These are phyloP conservation scores for Colletotrichum camelliae DNA, from an alignment of 2,329 filamentous ascomycete genomes.

Conservation along the genomic window DNA sequence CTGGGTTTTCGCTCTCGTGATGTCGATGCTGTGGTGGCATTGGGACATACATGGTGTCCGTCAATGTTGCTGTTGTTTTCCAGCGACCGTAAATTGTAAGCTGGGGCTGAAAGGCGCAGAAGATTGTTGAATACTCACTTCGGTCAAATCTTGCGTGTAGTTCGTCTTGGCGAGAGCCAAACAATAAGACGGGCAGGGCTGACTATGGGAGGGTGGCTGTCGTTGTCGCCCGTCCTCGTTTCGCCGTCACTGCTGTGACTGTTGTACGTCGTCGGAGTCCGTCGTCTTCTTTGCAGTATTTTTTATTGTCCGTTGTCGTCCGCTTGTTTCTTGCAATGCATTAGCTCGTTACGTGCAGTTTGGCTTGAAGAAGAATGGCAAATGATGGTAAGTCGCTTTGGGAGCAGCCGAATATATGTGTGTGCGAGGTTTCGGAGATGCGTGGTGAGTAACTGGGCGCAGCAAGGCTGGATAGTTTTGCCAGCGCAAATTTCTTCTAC, in stretches of 20 bases:
- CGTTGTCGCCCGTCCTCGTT: not conserved
- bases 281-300: not conserved
- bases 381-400: not conserved
- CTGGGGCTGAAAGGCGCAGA: too few species aligned
- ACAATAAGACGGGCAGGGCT: too few species aligned
- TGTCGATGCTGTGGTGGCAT: not conserved
- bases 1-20: not conserved
- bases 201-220: too few species aligned
- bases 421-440: not conserved
- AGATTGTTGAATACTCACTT: too few species aligned
- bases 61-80: not conserved
- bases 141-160: too few species aligned
- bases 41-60: not conserved
- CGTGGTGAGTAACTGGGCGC: not conserved
- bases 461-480: not conserved
- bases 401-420: rapidly evolving
- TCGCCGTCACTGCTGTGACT: too few species aligned
- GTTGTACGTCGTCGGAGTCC: not conserved
- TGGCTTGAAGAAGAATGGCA: not conserved
- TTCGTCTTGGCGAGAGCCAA: too few species aligned
- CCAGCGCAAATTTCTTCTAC: not conserved
- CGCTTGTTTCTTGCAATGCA: not conserved
- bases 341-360: not conserved
- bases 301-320: not conserved
- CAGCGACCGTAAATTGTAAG: too few species aligned